These are phyloP conservation scores for Albophoma yamanashiensis DNA, from an alignment of 2,329 filamentous ascomycete species.

Conservation along the genomic window DNA sequence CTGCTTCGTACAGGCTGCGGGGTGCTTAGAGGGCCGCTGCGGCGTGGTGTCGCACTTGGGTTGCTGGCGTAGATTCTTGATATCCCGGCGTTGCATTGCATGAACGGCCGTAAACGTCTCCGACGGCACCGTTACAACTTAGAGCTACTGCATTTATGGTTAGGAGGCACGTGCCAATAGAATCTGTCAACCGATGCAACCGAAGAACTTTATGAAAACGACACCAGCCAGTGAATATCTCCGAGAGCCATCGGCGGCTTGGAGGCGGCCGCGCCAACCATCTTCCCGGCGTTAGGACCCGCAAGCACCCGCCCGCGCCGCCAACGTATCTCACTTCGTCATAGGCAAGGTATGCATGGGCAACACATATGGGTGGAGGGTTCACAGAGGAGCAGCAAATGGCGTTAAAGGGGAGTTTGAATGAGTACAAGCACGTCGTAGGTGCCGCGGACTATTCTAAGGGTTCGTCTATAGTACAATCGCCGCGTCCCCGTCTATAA, in stretches of 20 bases:
- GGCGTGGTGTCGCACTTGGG: not conserved
- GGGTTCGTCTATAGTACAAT: slow-evolving; percentile 31
- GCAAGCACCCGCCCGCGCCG: not conserved
- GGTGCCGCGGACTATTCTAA: slow-evolving; percentile 19
- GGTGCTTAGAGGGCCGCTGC: not conserved
- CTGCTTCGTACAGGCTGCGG: slow-evolving; percentile 30
- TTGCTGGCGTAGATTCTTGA: not conserved
- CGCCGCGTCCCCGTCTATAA: slow-evolving; percentile 24
- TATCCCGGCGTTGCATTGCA: not conserved
- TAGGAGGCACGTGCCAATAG: not conserved
- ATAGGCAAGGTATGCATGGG: no score
- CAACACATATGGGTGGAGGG: no score
- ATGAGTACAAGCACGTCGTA: slow-evolving; percentile 20
- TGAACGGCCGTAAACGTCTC: not conserved
- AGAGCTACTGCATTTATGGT: not conserved
- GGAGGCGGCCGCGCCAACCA: slow-evolving; percentile 8
- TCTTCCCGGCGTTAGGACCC: slow-evolving; percentile 6
- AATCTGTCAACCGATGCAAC: not conserved
- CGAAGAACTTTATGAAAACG: not conserved
- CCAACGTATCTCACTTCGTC: not conserved
- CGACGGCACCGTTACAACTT: not conserved
- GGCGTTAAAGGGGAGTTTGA: slow-evolving; percentile 21
- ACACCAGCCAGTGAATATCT: not conserved
- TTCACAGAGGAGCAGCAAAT: not conserved
- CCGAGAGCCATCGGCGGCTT: not conserved